Evolutionary conservation across 2,329 filamentous ascomycete species (phyloP).

Genomic region (Aspergillus aculeatinus): DNA sequence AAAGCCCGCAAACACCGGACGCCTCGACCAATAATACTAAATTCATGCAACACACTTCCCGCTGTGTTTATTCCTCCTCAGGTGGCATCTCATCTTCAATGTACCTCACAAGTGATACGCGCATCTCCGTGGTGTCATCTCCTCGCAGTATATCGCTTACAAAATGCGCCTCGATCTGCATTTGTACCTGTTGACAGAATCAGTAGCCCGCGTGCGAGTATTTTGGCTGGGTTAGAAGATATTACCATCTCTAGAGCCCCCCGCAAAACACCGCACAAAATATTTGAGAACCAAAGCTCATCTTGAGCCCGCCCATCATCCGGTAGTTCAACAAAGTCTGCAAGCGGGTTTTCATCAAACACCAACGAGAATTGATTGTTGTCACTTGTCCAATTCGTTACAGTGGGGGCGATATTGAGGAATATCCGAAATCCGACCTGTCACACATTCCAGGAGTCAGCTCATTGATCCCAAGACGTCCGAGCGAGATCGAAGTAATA

Average conservation of each 20-base stretch:
- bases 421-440: constrained; percentile 99
- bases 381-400: constrained; percentile 94
- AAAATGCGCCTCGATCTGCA: constrained; percentile 97
- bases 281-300: constrained; percentile 98
- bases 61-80: constrained; percentile 75
- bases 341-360: constrained; percentile 94
- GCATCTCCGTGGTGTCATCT: constrained; percentile 96
- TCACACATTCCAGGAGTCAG: constrained; percentile 10
- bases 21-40: constrained; percentile 14
- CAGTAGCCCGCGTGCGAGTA: neutral
- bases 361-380: constrained; percentile 94
- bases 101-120: constrained; percentile 85
- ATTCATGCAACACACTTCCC: neutral
- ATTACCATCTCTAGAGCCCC: constrained; percentile 91
- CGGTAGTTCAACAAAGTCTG: constrained; percentile 95
- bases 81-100: constrained; percentile 97
- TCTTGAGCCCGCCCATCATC: constrained; percentile 95
- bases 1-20: constrained; percentile 27
- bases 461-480: neutral
- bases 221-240: neutral
- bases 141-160: constrained; percentile 89
- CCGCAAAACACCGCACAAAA: constrained; percentile 86
- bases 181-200: constrained; percentile 65
- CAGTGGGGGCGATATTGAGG: constrained; percentile 88
- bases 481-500: neutral